phyloP scores from a whole-genome alignment of 495 filamentous ascomycete species.

The Neurospora sp. region DNA sequence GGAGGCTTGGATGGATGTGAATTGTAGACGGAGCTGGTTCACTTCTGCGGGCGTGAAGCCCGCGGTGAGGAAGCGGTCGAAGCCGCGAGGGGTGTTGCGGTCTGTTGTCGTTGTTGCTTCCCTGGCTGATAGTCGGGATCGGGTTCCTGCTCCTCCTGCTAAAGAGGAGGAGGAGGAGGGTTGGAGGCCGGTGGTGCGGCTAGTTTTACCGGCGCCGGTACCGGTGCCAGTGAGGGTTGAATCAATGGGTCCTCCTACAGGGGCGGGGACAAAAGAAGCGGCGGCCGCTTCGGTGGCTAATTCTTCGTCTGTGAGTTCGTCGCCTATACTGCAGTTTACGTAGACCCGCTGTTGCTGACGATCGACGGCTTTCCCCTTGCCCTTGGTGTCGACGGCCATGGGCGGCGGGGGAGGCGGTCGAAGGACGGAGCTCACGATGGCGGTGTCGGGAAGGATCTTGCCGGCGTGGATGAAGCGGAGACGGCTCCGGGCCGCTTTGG shows the following conservation, averaged over 20 bases:
- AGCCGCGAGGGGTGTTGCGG: constrained; percentile 60
- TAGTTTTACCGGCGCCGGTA: not conserved
- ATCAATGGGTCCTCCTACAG: constrained; percentile 1
- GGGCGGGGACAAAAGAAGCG: constrained; percentile 29
- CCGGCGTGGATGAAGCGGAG: constrained; percentile 84
- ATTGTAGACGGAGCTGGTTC: constrained; percentile 71
- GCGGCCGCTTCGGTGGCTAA: constrained; percentile 55
- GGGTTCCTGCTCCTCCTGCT: not conserved
- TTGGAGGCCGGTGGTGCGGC: constrained; percentile 5
- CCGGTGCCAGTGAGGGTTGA: not conserved
- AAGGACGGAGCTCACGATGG: constrained; percentile 54
- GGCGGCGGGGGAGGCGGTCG: constrained; percentile 48
- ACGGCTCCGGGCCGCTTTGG: constrained; percentile 39
- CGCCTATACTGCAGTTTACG: constrained; percentile 82
- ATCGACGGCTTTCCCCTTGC: constrained; percentile 16
- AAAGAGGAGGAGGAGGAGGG: constrained; percentile 1
- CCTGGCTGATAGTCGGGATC: too few species aligned
- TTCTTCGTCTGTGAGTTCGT: constrained; percentile 56
- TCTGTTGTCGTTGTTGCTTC: constrained; percentile 17
- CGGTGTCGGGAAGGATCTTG: constrained; percentile 65
- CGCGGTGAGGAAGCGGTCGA: constrained; percentile 71
- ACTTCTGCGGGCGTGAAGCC: constrained; percentile 79
- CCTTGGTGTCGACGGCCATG: constrained; percentile 24
- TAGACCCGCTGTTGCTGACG: constrained; percentile 43
- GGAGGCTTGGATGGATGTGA: constrained; percentile 65